Percentiles rank a stretch among this genome's conserved stretches.
phyloP scores from a whole-genome alignment of 768 basidiomycete species.

The Boletus pseudopeckii region DNA sequence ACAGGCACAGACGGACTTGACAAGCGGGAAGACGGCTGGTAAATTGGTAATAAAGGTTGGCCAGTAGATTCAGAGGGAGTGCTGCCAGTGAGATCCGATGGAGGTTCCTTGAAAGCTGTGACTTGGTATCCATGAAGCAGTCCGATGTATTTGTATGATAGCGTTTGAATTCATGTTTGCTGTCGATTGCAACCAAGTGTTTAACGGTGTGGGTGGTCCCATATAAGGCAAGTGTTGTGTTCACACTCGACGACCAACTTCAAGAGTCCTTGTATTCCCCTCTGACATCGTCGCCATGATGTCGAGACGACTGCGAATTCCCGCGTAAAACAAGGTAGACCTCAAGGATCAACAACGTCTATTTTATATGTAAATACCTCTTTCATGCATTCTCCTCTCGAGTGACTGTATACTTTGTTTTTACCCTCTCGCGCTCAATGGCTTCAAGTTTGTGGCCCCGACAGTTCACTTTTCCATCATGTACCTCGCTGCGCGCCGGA shows the following conservation, averaged over 20 bases:
- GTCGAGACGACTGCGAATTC: conserved; percentile 10
- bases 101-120: not conserved
- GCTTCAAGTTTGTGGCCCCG: conserved; percentile 23
- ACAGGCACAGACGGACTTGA: conserved; percentile 76
- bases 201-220: not conserved
- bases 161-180: not conserved
- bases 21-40: conserved; percentile 73
- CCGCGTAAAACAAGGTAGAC: conserved; percentile 23
- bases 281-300: conserved; percentile 22
- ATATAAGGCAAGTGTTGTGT: conserved; percentile 26
- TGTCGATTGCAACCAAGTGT: not conserved
- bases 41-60: conserved; percentile 80
- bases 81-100: not conserved
- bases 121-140: not conserved
- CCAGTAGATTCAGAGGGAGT: conserved; percentile 5
- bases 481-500: conserved; percentile 8
- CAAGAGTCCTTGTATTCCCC: conserved; percentile 21
- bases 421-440: conserved; percentile 16
- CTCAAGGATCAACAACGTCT: conserved; percentile 14
- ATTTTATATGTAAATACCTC: conserved; percentile 20
- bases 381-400: not conserved
- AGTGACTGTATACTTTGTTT: conserved; percentile 1
- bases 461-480: conserved; percentile 19
- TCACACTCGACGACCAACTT: conserved; percentile 13
- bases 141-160: conserved; percentile 5